Conservation (phyloP, 768 basidiomycete species). For the Russula griseocarnosa region DNA sequence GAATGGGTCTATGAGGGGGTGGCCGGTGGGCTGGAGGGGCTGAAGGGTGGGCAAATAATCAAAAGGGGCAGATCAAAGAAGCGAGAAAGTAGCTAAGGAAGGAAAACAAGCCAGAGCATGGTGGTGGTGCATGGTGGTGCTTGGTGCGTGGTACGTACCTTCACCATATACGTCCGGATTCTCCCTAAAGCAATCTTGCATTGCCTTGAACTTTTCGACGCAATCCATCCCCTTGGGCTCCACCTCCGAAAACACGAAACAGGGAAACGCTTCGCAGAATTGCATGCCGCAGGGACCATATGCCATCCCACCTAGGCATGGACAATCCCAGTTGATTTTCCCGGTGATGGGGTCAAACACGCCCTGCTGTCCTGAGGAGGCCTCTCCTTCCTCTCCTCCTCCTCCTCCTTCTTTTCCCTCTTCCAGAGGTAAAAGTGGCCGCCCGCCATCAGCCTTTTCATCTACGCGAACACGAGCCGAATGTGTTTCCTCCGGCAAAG, state of each 20-base stretch:
- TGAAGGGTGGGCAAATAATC: no score
- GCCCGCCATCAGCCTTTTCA: constrained; percentile 23
- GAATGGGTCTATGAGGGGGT: no score
- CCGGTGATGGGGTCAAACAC: constrained; percentile 97
- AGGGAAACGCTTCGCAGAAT: constrained; percentile 94
- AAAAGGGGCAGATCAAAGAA: no score
- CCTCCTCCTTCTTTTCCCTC: constrained; percentile 30
- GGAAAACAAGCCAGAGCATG: background rate
- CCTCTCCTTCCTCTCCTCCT: constrained; percentile 29
- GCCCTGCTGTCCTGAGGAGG: constrained; percentile 35
- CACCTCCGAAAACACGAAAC: constrained; percentile 89
- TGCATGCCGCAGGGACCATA: constrained; percentile 91
- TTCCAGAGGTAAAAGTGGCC: constrained; percentile 32
- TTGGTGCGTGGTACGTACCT: no score
- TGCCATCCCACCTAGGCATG: constrained; percentile 98
- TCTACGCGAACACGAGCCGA: constrained; percentile 16
- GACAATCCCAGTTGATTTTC: constrained; percentile 99
- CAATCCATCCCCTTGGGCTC: constrained; percentile 99
- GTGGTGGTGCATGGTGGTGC: no score
- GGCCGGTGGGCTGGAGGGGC: no score
- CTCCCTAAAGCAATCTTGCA: constrained; percentile 96
- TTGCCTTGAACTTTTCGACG: constrained; percentile 93
- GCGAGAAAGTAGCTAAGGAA: background rate
- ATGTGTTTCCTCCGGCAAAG: constrained; percentile 5
- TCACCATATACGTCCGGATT: constrained; percentile 96